Conservation (phyloP, 352 stramenopile genomes). For the Phytophthora colocasiae region DNA sequence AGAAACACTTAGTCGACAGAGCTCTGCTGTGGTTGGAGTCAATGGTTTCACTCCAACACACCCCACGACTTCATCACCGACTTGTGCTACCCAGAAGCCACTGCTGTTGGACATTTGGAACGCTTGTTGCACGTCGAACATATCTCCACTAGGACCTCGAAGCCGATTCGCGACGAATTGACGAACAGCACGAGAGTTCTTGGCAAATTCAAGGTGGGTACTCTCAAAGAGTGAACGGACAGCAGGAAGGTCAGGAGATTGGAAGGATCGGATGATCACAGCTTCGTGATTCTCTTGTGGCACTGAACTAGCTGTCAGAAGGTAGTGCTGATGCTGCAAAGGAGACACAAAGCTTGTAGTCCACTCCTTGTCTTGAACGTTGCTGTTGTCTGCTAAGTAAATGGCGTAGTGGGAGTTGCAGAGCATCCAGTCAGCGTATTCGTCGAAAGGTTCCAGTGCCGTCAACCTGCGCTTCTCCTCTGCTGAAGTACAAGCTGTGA, state of each 20-base stretch:
- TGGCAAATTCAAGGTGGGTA: slow-evolving; percentile 61
- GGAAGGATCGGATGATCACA: slow-evolving; percentile 61
- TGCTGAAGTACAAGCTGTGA: slow-evolving; percentile 36
- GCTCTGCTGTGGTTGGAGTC: slow-evolving; percentile 37
- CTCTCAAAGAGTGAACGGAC: slow-evolving; percentile 71
- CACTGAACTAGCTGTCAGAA: slow-evolving; percentile 27
- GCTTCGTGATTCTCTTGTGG: slow-evolving; percentile 2
- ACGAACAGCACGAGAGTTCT: slow-evolving; percentile 62
- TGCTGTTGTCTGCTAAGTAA: slow-evolving; percentile 51
- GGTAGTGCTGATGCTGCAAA: slow-evolving; percentile 22
- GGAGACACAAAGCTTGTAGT: slow-evolving; percentile 27
- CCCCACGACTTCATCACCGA: slow-evolving; percentile 48
- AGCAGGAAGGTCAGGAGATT: slow-evolving; percentile 41
- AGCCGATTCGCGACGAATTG: slow-evolving; percentile 76
- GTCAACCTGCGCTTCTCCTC: slow-evolving; percentile 58
- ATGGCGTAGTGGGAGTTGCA: slow-evolving; percentile 78
- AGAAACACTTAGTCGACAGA: slow-evolving; percentile 70
- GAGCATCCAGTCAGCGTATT: slow-evolving; percentile 70
- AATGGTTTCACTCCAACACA: slow-evolving; percentile 67
- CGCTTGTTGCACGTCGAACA: slow-evolving; percentile 53
- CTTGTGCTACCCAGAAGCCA: slow-evolving; percentile 74
- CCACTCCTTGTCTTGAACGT: slow-evolving; percentile 36
- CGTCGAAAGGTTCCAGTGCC: slow-evolving; percentile 72
- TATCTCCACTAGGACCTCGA: slow-evolving; percentile 48
- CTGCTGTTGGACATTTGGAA: slow-evolving; percentile 44